Evolutionary conservation across 768 basidiomycete genomes (phyloP).

Genomic region (Neoboletus brunneissimus): DNA sequence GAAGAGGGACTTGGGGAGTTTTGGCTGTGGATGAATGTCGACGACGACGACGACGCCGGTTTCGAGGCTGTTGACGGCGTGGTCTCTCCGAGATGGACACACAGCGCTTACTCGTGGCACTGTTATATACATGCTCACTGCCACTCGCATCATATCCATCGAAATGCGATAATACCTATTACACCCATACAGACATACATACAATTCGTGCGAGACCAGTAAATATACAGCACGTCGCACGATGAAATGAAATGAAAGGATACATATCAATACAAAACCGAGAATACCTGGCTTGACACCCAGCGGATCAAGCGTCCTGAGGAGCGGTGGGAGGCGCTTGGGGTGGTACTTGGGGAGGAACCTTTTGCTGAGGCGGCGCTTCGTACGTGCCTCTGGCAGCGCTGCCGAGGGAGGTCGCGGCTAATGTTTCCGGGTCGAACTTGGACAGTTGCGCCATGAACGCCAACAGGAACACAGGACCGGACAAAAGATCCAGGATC

Average conservation of each 20-base stretch:
- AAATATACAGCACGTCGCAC: neutral
- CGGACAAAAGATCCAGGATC: constrained; percentile 41
- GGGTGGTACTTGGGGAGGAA: neutral
- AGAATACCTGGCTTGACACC: neutral
- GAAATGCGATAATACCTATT: neutral
- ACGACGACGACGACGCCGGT: neutral
- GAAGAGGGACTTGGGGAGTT: neutral
- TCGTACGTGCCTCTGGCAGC: constrained; percentile 6
- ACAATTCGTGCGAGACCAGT: neutral
- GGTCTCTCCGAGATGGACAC: neutral
- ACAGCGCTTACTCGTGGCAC: constrained; percentile 18
- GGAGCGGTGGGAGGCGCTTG: neutral
- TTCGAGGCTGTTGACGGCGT: constrained; percentile 6
- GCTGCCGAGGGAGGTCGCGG: constrained; percentile 6
- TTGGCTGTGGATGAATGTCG: neutral
- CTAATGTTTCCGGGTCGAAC: neutral
- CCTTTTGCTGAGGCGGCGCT: neutral
- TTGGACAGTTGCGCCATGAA: constrained; percentile 22
- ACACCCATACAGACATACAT: neutral
- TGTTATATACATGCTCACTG: neutral
- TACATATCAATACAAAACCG: neutral
- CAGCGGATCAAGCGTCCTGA: neutral
- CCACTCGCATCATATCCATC: constrained; percentile 1
- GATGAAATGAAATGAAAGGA: neutral
- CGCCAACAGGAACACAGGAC: constrained; percentile 37